Conservation (phyloP, 2,329 filamentous ascomycete genomes). For the Davidsoniella australis region DNA sequence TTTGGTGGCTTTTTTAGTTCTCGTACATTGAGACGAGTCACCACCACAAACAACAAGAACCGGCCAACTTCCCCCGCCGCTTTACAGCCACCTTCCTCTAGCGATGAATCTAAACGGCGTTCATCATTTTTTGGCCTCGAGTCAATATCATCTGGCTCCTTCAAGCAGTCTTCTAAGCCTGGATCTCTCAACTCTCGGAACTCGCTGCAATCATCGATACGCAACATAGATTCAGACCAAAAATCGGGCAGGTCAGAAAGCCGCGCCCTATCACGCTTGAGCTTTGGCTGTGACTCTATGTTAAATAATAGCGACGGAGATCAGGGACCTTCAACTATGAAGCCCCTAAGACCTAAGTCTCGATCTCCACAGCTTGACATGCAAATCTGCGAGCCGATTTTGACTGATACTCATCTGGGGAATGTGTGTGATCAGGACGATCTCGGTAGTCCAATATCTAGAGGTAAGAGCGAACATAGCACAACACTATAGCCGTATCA, state of each 20-base stretch:
- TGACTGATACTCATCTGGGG: neutral
- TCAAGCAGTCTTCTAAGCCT: conserved; percentile 4
- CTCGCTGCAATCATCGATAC: conserved; percentile 5
- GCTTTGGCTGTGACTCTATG: conserved; percentile 4
- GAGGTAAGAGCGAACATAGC: neutral
- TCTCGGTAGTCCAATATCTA: conserved; percentile 3
- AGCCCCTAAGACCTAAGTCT: neutral
- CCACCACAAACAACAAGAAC: conserved; percentile 14
- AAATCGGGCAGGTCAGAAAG: conserved; percentile 3
- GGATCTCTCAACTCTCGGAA: conserved; percentile 7
- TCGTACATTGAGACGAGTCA: conserved; percentile 22
- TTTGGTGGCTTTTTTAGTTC: conserved; percentile 27
- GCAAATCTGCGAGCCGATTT: neutral
- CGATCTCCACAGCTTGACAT: neutral
- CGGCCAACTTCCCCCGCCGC: conserved; percentile 12
- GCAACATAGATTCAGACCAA: conserved; percentile 3
- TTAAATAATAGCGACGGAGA: conserved; percentile 3
- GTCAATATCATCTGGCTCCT: conserved; percentile 6
- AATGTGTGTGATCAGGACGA: conserved; percentile 2
- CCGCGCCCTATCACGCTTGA: conserved; percentile 3
- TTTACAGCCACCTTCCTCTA: conserved; percentile 1
- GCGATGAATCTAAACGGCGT: conserved; percentile 1
- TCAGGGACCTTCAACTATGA: conserved; percentile 5
- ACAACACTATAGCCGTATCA: neutral
- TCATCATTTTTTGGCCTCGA: conserved; percentile 9